These are phyloP conservation scores for Alternaria ethzedia DNA, from an alignment of 2,329 filamentous ascomycete species.

Conservation along the genomic window DNA sequence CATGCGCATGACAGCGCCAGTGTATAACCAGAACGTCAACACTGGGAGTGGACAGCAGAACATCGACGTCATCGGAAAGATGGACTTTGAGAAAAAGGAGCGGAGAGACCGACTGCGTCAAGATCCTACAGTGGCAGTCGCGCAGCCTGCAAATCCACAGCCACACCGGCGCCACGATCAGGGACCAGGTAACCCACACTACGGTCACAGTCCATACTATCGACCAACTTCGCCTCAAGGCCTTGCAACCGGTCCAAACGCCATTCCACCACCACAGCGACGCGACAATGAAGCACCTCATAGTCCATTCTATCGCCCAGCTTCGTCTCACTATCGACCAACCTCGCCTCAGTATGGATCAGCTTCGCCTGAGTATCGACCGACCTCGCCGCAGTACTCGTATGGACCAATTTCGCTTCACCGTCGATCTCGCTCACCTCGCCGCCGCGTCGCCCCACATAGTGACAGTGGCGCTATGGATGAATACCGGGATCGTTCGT, in stretches of 20 bases:
- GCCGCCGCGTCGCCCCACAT: neutral
- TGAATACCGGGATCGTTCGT: neutral
- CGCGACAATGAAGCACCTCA: neutral
- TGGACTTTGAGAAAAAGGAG: neutral
- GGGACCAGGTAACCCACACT: neutral
- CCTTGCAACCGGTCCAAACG: neutral
- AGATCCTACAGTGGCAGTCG: neutral
- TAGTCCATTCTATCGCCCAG: neutral
- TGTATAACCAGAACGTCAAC: neutral
- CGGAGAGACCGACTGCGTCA: neutral
- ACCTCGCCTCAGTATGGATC: neutral
- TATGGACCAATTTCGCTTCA: neutral
- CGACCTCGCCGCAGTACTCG: neutral
- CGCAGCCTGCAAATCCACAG: neutral
- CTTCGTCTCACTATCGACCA: neutral
- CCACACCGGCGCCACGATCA: neutral
- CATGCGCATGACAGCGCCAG: neutral
- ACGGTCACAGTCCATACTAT: neutral
- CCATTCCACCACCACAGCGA: neutral
- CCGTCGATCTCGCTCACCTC: neutral
- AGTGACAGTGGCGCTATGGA: neutral
- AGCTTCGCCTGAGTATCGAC: neutral
- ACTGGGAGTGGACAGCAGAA: neutral
- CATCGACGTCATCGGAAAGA: neutral
- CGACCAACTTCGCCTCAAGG: neutral